These are phyloP conservation scores for Lotus japonicus DNA, from an alignment of 306 rosid species.

Conservation along the genomic window DNA sequence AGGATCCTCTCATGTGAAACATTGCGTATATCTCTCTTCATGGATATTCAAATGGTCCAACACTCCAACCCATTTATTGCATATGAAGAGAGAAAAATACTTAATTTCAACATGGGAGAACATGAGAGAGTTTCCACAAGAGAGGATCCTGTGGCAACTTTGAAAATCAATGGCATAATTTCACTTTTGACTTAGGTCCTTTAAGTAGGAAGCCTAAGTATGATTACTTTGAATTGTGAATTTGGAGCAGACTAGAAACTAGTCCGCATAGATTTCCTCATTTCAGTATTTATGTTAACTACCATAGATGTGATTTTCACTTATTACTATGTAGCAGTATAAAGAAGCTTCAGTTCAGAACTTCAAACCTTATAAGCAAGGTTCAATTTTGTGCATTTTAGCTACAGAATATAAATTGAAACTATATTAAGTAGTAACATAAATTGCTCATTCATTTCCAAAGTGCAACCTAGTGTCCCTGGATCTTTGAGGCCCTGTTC, in stretches of 20 bases:
- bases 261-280: not conserved
- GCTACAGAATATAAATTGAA: not conserved
- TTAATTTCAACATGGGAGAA: too few relatives aligned
- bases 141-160: not conserved
- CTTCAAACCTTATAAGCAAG: not conserved
- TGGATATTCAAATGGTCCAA: too few relatives aligned
- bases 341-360: constrained; percentile 1
- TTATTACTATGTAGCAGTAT: not conserved
- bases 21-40: too few relatives aligned
- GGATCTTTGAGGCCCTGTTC: not conserved
- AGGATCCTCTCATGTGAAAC: too few relatives aligned
- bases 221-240: not conserved
- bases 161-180: not conserved
- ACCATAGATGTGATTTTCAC: not conserved
- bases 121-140: too few relatives aligned
- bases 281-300: not conserved
- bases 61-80: too few relatives aligned
- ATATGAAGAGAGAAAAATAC: too few relatives aligned
- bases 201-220: not conserved
- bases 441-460: not conserved
- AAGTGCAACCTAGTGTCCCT: constrained; percentile 5
- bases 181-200: not conserved
- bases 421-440: not conserved
- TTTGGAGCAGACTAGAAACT: constrained; percentile 4
- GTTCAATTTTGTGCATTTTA: not conserved